Conservation (phyloP, 2,329 filamentous ascomycete species). For the Fusarium piperis region DNA sequence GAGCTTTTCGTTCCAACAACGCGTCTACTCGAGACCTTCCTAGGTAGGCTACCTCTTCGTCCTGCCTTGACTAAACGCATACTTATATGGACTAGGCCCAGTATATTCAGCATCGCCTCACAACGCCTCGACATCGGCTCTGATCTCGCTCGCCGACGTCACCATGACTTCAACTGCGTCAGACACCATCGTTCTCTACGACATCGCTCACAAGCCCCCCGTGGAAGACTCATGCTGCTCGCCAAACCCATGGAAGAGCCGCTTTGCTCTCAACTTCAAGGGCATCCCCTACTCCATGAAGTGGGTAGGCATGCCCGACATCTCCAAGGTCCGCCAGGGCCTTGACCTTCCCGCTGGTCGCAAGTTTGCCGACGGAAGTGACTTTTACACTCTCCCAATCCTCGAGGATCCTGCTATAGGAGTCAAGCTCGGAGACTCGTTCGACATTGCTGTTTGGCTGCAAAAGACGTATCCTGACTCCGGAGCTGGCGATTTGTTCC, state of each 20-base stretch:
- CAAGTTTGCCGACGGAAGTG: slow-evolving; percentile 63
- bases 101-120: not conserved
- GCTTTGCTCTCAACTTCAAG: slow-evolving; percentile 56
- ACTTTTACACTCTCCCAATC: slow-evolving; percentile 70
- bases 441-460: slow-evolving; percentile 71
- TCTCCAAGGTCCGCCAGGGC: slow-evolving; percentile 56
- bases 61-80: not conserved
- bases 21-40: not conserved
- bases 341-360: slow-evolving; percentile 61
- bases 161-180: not conserved
- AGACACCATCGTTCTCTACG: slow-evolving; percentile 50
- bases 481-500: slow-evolving; percentile 60
- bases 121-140: not conserved
- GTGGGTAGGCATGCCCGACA: slow-evolving; percentile 64
- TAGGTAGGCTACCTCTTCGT: not conserved
- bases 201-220: slow-evolving; percentile 52
- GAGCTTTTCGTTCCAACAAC: not conserved
- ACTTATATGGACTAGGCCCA: not conserved
- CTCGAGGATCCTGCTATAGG: slow-evolving; percentile 57
- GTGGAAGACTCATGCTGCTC: slow-evolving; percentile 36
- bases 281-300: slow-evolving; percentile 45
- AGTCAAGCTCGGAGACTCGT: slow-evolving; percentile 66
- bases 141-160: not conserved
- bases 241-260: slow-evolving; percentile 47
- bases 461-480: slow-evolving; percentile 60